These are phyloP conservation scores for Chaetomiaceae sp. DNA, from an alignment of 2,329 filamentous ascomycete genomes.

Conservation along the genomic window DNA sequence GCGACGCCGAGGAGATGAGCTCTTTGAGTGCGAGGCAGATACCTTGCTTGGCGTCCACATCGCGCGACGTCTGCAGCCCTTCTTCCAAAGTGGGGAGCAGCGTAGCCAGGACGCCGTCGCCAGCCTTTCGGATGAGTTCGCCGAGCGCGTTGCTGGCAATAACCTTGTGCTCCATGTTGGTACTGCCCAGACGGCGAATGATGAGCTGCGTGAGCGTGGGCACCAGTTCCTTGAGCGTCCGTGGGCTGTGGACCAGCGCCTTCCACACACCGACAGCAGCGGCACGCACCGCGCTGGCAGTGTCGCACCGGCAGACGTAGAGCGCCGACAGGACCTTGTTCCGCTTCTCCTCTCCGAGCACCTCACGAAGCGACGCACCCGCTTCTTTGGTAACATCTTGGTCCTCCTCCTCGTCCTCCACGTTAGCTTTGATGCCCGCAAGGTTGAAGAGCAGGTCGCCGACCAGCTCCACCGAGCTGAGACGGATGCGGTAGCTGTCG, in stretches of 20 bases:
- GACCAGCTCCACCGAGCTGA: conserved; percentile 96
- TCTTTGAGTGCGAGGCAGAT: conserved; percentile 96
- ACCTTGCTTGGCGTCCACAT: conserved; percentile 90
- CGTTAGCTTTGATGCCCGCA: conserved; percentile 79
- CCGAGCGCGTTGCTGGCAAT: conserved; percentile 96
- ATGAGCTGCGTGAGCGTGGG: conserved; percentile 92
- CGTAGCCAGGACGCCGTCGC: conserved; percentile 83
- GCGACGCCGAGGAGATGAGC: conserved; percentile 80
- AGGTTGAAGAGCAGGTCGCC: conserved; percentile 97
- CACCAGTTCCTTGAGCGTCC: conserved; percentile 89
- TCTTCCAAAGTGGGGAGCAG: conserved; percentile 89
- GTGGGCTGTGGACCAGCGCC: conserved; percentile 84
- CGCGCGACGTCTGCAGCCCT: conserved; percentile 78
- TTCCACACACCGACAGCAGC: conserved; percentile 96
- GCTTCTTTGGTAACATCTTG: conserved; percentile 73
- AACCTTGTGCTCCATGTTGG: conserved; percentile 97
- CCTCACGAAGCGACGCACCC: conserved; percentile 85
- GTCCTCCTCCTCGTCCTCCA: conserved; percentile 74
- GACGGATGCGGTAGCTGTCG: conserved; percentile 93
- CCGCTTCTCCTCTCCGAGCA: conserved; percentile 90
- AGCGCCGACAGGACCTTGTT: conserved; percentile 96
- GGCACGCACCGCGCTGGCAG: conserved; percentile 80
- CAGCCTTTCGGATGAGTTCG: conserved; percentile 93
- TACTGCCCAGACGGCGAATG: conserved; percentile 86
- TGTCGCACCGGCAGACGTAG: conserved; percentile 97